Evolutionary conservation across 1,284 basidiomycete species (phyloP), one percentile per base, ranked within the genome.

Genomic region (Phaffia rhodozyma): DNA sequence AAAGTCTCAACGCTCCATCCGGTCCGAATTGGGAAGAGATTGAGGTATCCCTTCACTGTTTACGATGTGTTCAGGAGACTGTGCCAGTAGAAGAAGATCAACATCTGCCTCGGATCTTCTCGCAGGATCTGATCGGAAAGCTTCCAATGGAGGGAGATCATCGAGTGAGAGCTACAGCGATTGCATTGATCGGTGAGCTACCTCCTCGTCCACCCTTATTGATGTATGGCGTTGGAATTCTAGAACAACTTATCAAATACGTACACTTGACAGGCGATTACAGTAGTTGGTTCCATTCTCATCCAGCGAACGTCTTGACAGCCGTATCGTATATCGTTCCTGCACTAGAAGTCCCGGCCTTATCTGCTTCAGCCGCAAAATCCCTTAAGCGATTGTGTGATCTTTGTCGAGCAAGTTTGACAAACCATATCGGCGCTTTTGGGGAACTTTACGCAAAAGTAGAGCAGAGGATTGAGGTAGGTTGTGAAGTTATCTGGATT

Each of bases 381-480:
- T 83, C 88, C 0, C 79, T 93, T 34, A 84, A 88, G 51, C 86
- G 89, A 66, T 74, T 93, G 5, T 93, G 91, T 70, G 90, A 93
- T 74, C 84, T 87, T 27, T 93, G 93, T 73, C 79, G 91, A 50
- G 79, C 78, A 21, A 86, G 84, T 27, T 79, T 93, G 6, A 87
- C 89, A 0, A 82, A 84, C 18, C 88, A 90, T 70, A 89, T 93
- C 55, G 80, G 79, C 2, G 86, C 88, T 0, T 93, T 94, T 73
- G 87, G 85, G 4, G 83, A 86, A 67, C 74, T 94, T 62, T 87
- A 92, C 75, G 84, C 85, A 1, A 83, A 84, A 47, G 75, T 92
- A 61, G 49, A 56, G 25, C 82, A 80, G 11, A 79, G 79, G 21
- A 84, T 91, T 62, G 86, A 86, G 2, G 88, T 89, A 68, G 67